Evolutionary conservation across 257 asterid genomes (phyloP).

Genomic region (Gentiana dahurica): DNA sequence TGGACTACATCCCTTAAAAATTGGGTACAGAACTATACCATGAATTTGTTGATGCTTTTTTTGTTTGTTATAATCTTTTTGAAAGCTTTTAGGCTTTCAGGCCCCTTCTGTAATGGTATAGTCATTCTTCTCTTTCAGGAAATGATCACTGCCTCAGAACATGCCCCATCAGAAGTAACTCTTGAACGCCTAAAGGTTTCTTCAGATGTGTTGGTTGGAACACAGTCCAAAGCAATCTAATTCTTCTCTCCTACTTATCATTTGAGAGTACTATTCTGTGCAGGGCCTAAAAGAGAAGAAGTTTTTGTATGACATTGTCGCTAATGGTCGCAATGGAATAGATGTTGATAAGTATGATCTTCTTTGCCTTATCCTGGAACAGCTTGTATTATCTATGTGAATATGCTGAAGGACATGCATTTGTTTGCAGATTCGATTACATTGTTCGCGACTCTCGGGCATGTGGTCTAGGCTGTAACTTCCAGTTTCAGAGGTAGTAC

Average conservation of each 20-base stretch:
- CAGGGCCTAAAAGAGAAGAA: conserved; percentile 54
- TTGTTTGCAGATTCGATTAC: conserved; percentile 68
- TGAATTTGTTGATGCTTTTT: neutral
- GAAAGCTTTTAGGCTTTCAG: conserved; percentile 1
- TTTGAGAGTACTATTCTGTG: conserved; percentile 7
- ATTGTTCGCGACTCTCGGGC: conserved; percentile 89
- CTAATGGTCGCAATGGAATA: conserved; percentile 89
- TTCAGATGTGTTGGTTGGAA: neutral
- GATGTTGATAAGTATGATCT: conserved; percentile 82
- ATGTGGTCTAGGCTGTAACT: conserved; percentile 82
- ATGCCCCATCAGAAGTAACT: conserved; percentile 43
- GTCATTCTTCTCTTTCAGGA: conserved; percentile 37
- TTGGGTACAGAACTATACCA: neutral
- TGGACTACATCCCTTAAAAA: no score
- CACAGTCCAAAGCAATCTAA: neutral
- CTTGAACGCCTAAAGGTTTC: conserved; percentile 8
- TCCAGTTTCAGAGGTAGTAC: conserved; percentile 66
- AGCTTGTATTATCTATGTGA: conserved; percentile 2
- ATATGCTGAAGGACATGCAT: neutral
- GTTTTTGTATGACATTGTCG: conserved; percentile 81
- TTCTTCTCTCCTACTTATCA: neutral
- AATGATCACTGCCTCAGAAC: conserved; percentile 66
- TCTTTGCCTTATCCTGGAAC: conserved; percentile 1
- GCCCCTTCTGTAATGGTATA: neutral
- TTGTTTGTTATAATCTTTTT: neutral